A percentile compares a stretch with the other conserved stretches of the same genome.
Conservation (phyloP, 176 grass and related monocot genomes). For the Ananas comosus region DNA sequence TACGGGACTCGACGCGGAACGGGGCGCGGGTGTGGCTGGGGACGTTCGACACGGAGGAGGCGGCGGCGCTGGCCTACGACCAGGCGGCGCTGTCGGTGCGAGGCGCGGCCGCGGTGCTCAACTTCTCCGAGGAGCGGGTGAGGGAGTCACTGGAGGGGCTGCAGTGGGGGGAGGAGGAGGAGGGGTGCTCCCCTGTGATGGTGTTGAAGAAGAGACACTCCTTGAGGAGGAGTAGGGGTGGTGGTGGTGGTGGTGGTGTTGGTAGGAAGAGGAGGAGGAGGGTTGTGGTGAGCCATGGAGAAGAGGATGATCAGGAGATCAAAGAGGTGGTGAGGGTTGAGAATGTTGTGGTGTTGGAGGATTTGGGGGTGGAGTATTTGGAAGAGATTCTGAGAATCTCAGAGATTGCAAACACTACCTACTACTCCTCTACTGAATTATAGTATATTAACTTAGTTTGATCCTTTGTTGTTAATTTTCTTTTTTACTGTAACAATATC, state of each 20-base stretch:
- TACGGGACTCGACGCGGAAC: conserved; percentile 69
- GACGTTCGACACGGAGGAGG: conserved; percentile 59
- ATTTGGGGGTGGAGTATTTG: conserved; percentile 46
- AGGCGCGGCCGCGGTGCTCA: conserved; percentile 38
- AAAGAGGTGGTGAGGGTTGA: background rate
- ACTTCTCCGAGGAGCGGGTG: conserved; percentile 51
- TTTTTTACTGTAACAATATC: too few species aligned
- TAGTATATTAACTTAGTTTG: too few species aligned
- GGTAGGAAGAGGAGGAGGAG: background rate
- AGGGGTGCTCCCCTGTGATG: conserved; percentile 31
- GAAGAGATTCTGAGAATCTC: conserved; percentile 34
- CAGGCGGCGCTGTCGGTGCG: conserved; percentile 61
- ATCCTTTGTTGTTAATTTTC: too few species aligned
- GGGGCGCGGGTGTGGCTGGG: conserved; percentile 59
- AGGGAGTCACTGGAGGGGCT: conserved; percentile 27
- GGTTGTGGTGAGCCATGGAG: too few species aligned
- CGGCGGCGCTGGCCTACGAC: conserved; percentile 63
- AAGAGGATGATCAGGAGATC: background rate
- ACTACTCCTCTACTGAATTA: too few species aligned
- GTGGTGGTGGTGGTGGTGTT: background rate
- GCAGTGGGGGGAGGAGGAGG: background rate
- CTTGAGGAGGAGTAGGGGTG: conserved; percentile 4
- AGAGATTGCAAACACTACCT: background rate
- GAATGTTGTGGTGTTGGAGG: conserved; percentile 53
- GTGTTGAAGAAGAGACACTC: conserved; percentile 46